Conservation (phyloP, 2,329 filamentous ascomycete species). For the Thyridium curvatum region DNA sequence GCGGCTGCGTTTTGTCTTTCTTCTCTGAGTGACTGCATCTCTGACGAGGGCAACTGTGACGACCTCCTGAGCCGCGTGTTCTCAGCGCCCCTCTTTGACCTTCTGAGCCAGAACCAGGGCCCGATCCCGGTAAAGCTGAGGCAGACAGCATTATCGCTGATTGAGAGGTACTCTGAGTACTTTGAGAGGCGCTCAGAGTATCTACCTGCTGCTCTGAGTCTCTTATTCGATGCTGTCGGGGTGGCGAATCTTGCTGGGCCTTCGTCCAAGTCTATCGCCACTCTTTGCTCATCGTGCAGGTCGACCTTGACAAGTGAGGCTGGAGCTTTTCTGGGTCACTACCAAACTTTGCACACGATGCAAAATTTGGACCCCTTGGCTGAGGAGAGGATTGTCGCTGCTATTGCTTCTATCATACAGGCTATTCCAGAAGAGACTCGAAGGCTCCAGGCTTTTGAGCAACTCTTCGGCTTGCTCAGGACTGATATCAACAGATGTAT, state of each 20-base stretch:
- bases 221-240: constrained; percentile 65
- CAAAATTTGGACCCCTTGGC: constrained; percentile 60
- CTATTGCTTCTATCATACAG: constrained; percentile 70
- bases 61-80: constrained; percentile 56
- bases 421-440: constrained; percentile 54
- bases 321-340: constrained; percentile 64
- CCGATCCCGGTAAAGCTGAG: constrained; percentile 56
- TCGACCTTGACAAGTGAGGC: constrained; percentile 61
- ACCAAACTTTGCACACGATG: constrained; percentile 54
- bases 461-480: constrained; percentile 56
- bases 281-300: constrained; percentile 71
- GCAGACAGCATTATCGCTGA: constrained; percentile 62
- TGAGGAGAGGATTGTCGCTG: constrained; percentile 68
- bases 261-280: constrained; percentile 68
- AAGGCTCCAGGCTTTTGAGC: constrained; percentile 47
- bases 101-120: constrained; percentile 42
- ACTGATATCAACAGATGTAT: constrained; percentile 48
- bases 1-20: constrained; percentile 58
- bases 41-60: constrained; percentile 52
- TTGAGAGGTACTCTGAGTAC: constrained; percentile 70
- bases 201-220: constrained; percentile 64
- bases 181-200: constrained; percentile 64
- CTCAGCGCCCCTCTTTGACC: constrained; percentile 47
- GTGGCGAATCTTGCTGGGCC: constrained; percentile 56
- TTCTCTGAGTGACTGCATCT: constrained; percentile 59